Conservation (phyloP, 495 filamentous ascomycete genomes). For the Aspergillus mulundensis region DNA sequence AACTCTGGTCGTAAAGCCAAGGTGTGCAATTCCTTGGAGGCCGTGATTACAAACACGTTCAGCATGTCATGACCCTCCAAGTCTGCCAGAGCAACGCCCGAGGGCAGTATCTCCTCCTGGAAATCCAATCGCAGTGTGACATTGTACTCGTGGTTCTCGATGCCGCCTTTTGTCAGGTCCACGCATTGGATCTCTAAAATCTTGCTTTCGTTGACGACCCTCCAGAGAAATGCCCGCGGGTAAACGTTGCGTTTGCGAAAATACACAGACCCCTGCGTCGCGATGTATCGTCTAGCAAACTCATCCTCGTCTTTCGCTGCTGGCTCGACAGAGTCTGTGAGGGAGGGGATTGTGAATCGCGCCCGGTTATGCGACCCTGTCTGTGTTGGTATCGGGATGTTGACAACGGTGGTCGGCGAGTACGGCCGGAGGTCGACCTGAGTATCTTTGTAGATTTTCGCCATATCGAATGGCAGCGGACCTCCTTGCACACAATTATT, state of each 20-base stretch:
- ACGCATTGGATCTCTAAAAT: constrained; percentile 77
- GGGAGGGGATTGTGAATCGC: constrained; percentile 42
- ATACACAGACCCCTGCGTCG: constrained; percentile 77
- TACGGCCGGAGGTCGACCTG: constrained; percentile 76
- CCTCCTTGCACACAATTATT: constrained; percentile 22
- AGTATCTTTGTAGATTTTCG: constrained; percentile 77
- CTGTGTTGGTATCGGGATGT: constrained; percentile 66
- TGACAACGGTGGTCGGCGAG: constrained; percentile 61
- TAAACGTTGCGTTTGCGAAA: constrained; percentile 69
- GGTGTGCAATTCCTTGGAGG: constrained; percentile 71
- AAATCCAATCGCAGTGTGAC: constrained; percentile 75
- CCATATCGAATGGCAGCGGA: constrained; percentile 35
- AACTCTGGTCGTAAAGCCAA: constrained; percentile 75
- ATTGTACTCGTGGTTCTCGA: constrained; percentile 60
- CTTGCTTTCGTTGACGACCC: constrained; percentile 74
- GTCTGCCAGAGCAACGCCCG: constrained; percentile 78
- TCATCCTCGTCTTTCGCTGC: constrained; percentile 66
- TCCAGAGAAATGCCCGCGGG: constrained; percentile 85
- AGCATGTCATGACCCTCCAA: constrained; percentile 71
- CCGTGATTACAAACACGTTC: constrained; percentile 76
- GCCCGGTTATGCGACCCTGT: constrained; percentile 37
- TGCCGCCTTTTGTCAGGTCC: constrained; percentile 70
- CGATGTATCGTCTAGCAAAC: constrained; percentile 67
- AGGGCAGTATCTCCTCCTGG: constrained; percentile 61
- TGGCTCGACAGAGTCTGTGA: constrained; percentile 29